Evolutionary conservation across 2,329 filamentous ascomycete genomes (phyloP), one percentile per base, ranked within the genome.

Genomic region (Stachybotrys chartarum): DNA sequence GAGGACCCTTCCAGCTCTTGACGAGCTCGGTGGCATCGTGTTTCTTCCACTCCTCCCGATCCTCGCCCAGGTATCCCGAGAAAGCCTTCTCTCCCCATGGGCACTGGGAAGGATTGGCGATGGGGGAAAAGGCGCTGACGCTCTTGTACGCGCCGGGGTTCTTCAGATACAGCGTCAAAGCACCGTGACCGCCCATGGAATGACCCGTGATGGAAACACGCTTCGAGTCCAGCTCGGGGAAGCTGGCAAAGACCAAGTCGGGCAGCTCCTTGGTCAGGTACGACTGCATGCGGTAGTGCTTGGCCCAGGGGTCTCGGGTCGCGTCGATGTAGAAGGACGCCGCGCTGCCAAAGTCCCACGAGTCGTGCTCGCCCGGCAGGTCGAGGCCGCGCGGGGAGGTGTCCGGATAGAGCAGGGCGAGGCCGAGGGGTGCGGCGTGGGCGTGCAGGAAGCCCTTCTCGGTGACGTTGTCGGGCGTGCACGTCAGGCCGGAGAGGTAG

Each of bases 11-110:
- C 83, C 85, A 94, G 55, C 79, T 77, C 77, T 85, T 87, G 49
- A 97, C 75, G 53, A 99, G 79, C 78, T 97, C 92, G 0, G 92
- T 95, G 6, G 94, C 91, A 70, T 99, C 94, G 70, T 97, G 90
- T 72, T 86, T 83, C 71, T 87, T 88, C 91, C 94, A 97, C 72
- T 82, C 85, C 58, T 84, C 81, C 66, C 82, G 79, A 59, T 91
- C 81, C 16, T 81, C 83, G 17, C 94, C 93, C 50, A 99, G 82
- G 76, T 99, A 99, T 6, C 94, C 93, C 31, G 75, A 75, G 70
- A 99, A 97, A 0, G 94, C 94, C 81, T 99, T 99, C 72, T 96
- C 81, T 32, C 94, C 94, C 94, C 94, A 99, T 1, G 90, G 90
- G 66, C 90, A 95, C 62, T 86, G 84, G 58, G 80, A 79, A 1